A percentile compares a stretch with the other conserved stretches of the same genome.
Conservation (phyloP, 2,329 filamentous ascomycete genomes). For the Magnaporthiopsis poae region DNA sequence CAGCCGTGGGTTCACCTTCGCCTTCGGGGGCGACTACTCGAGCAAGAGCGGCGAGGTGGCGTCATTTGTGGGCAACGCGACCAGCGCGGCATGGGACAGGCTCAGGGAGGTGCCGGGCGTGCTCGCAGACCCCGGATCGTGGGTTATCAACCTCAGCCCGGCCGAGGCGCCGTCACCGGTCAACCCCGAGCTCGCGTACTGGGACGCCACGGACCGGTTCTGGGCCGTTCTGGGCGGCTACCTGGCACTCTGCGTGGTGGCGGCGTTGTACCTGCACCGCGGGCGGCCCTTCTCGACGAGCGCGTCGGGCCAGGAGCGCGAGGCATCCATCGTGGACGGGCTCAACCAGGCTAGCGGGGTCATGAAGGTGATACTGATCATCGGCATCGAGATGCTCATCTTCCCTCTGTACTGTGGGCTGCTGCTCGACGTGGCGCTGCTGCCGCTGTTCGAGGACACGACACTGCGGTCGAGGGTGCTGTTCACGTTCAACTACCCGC, state of each 20-base stretch:
- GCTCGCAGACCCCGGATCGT: conserved; percentile 40
- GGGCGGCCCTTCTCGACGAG: conserved; percentile 57
- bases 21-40: conserved; percentile 34
- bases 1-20: conserved; percentile 28
- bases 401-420: conserved; percentile 94
- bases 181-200: conserved; percentile 54
- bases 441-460: conserved; percentile 78
- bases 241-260: conserved; percentile 60
- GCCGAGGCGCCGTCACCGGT: conserved; percentile 27
- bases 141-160: conserved; percentile 48
- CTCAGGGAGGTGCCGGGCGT: conserved; percentile 24
- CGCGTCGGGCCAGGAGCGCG: conserved; percentile 50
- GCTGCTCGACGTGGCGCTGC: conserved; percentile 74
- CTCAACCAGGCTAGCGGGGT: conserved; percentile 91
- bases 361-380: conserved; percentile 94
- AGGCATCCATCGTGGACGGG: conserved; percentile 70
- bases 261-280: conserved; percentile 68
- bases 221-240: conserved; percentile 77
- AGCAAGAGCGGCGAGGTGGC: conserved; percentile 20
- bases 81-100: conserved; percentile 15
- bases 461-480: conserved; percentile 66
- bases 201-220: conserved; percentile 55
- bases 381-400: conserved; percentile 96
- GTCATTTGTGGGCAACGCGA: conserved; percentile 14
- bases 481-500: conserved; percentile 69